Evolutionary conservation across 495 filamentous ascomycete species (phyloP).

Genomic region (Umbilicaria muhlenbergii): DNA sequence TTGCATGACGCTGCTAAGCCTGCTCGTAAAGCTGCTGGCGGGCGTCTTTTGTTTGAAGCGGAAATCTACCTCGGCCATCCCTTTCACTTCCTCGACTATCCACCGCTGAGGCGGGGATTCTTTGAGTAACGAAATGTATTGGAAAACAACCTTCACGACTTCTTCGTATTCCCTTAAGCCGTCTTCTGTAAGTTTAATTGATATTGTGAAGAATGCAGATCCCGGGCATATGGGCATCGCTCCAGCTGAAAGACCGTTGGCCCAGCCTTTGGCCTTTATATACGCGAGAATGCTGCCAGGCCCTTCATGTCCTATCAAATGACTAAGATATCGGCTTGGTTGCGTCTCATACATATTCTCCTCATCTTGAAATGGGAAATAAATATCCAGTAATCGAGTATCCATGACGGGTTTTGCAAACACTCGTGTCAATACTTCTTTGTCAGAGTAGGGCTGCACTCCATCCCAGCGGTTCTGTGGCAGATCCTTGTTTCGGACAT

Average conservation of each 20-base stretch:
- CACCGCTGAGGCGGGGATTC: slow-evolving; percentile 73
- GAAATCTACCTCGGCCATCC: slow-evolving; percentile 83
- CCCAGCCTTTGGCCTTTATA: slow-evolving; percentile 92
- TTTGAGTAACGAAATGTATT: slow-evolving; percentile 81
- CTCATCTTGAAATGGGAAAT: slow-evolving; percentile 83
- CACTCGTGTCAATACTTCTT: slow-evolving; percentile 60
- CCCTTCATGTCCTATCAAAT: slow-evolving; percentile 92
- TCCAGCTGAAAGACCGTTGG: slow-evolving; percentile 72
- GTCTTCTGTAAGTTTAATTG: slow-evolving; percentile 73
- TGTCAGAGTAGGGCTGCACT: slow-evolving; percentile 48
- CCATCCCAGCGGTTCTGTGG: slow-evolving; percentile 68
- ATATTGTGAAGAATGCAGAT: slow-evolving; percentile 66
- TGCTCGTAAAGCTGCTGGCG: slow-evolving; percentile 75
- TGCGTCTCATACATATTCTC: slow-evolving; percentile 69
- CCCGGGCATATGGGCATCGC: slow-evolving; percentile 64
- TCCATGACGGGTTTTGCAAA: slow-evolving; percentile 98
- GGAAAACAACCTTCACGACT: slow-evolving; percentile 74
- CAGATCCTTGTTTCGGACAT: slow-evolving; percentile 72
- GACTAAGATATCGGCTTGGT: slow-evolving; percentile 79
- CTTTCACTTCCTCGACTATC: slow-evolving; percentile 85
- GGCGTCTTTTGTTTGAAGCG: slow-evolving; percentile 85
- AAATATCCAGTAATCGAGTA: slow-evolving; percentile 64
- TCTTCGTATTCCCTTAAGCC: slow-evolving; percentile 75
- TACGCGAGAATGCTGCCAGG: slow-evolving; percentile 93
- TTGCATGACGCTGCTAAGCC: slow-evolving; percentile 73